phyloP scores from a whole-genome alignment of 1,284 basidiomycete species.

The Porodaedalea pini region DNA sequence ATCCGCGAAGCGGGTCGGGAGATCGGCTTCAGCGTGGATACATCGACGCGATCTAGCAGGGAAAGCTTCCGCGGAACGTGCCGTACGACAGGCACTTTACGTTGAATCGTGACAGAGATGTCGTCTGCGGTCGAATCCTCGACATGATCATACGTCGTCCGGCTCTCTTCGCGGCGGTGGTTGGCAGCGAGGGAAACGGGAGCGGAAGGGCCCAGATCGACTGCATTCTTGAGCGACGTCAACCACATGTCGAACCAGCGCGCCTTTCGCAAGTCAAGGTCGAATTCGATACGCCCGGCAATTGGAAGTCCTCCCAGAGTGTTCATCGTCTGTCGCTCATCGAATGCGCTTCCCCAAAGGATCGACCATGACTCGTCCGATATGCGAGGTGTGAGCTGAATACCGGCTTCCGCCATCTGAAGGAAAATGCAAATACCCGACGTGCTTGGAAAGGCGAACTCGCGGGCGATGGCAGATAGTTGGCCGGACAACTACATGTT shows the following conservation, averaged over 20 bases:
- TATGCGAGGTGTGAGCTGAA: conserved; percentile 60
- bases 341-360: conserved; percentile 58
- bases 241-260: conserved; percentile 73
- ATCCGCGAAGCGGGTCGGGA: conserved; percentile 28
- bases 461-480: conserved; percentile 69
- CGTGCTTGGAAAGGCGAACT: conserved; percentile 76
- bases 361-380: conserved; percentile 74
- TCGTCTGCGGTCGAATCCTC: conserved; percentile 38
- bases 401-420: conserved; percentile 46
- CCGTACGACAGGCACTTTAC: conserved; percentile 27
- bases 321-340: conserved; percentile 40
- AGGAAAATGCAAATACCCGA: conserved; percentile 71
- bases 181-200: conserved; percentile 37
- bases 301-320: conserved; percentile 48
- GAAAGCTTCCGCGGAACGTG: conserved; percentile 65
- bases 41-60: conserved; percentile 59
- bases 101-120: conserved; percentile 30
- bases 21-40: conserved; percentile 35
- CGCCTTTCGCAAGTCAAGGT: conserved; percentile 67
- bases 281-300: conserved; percentile 71
- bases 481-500: conserved; percentile 63
- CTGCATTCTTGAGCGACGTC: conserved; percentile 44
- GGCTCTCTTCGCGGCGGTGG: conserved; percentile 54
- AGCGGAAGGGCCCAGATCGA: conserved; percentile 41
- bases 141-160: conserved; percentile 43